These are phyloP conservation scores for Firmiana major DNA, from an alignment of 345 rosid genomes.

Conservation along the genomic window DNA sequence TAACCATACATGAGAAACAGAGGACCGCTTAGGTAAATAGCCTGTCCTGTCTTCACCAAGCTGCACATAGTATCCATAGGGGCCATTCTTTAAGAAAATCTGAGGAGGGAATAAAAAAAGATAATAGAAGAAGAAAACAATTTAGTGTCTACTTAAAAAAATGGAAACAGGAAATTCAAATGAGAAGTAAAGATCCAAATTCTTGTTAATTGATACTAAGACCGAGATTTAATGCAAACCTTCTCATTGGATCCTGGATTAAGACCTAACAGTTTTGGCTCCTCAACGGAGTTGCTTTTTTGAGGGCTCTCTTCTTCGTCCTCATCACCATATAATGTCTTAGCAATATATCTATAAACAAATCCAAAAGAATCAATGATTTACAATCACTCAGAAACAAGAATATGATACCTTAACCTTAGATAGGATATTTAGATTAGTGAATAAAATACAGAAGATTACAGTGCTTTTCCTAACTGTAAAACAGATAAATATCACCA, in stretches of 20 bases:
- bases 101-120: background rate
- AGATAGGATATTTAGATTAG: background rate
- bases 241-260: slow-evolving; percentile 78
- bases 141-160: slow-evolving; percentile 4
- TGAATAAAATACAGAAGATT: background rate
- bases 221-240: slow-evolving; percentile 42
- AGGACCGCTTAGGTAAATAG: slow-evolving; percentile 70
- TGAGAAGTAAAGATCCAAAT: background rate
- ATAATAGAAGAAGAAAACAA: background rate
- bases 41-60: slow-evolving; percentile 88
- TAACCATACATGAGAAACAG: slow-evolving; percentile 62
- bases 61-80: slow-evolving; percentile 88
- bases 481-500: background rate
- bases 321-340: slow-evolving; percentile 72
- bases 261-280: slow-evolving; percentile 82
- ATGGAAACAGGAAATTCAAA: background rate
- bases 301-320: slow-evolving; percentile 56
- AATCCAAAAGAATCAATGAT: background rate
- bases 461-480: background rate
- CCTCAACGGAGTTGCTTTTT: slow-evolving; percentile 44
- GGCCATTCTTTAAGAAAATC: slow-evolving; percentile 89
- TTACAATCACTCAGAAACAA: slow-evolving; percentile 6
- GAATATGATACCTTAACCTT: background rate
- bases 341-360: slow-evolving; percentile 75
- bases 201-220: background rate